Evolutionary conservation across 257 asterid genomes (phyloP).

Genomic region (Thymus quinquecostatus): DNA sequence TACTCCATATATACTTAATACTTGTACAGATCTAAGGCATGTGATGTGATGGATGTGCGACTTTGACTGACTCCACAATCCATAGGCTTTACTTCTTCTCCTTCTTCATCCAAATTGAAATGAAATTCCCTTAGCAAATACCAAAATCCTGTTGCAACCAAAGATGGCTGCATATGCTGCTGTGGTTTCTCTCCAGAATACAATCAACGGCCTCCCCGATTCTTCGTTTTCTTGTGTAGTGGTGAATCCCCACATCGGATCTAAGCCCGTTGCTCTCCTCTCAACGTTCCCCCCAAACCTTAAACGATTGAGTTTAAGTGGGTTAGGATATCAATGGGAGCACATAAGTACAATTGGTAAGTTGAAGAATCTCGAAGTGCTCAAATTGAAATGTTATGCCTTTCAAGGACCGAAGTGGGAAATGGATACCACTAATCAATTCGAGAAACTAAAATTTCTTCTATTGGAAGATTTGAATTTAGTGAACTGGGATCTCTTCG

Average conservation of each 20-base stretch:
- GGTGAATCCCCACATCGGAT: not conserved
- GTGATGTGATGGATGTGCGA: too few species aligned
- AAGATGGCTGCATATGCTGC: too few species aligned
- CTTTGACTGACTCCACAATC: not conserved
- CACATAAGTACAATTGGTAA: not conserved
- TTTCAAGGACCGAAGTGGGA: not conserved
- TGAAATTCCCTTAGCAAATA: too few species aligned
- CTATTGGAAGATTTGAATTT: not conserved
- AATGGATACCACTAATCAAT: not conserved
- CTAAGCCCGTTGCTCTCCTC: too few species aligned
- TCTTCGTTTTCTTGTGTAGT: too few species aligned
- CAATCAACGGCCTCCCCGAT: too few species aligned
- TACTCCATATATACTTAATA: too few species aligned
- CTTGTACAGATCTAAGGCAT: too few species aligned
- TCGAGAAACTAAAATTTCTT: not conserved
- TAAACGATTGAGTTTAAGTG: not conserved
- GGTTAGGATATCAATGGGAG: constrained; percentile 8
- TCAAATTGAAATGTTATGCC: not conserved
- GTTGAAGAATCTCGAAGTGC: not conserved
- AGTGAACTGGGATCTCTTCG: too few species aligned
- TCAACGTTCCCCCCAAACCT: not conserved
- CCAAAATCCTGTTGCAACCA: too few species aligned
- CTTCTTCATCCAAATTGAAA: not conserved
- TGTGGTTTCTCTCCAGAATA: too few species aligned
- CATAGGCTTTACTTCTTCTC: too few species aligned